A percentile compares a stretch with the other conserved stretches of the same genome.
Conservation (phyloP, 495 filamentous ascomycete genomes). For the Margaritispora aquatica region DNA sequence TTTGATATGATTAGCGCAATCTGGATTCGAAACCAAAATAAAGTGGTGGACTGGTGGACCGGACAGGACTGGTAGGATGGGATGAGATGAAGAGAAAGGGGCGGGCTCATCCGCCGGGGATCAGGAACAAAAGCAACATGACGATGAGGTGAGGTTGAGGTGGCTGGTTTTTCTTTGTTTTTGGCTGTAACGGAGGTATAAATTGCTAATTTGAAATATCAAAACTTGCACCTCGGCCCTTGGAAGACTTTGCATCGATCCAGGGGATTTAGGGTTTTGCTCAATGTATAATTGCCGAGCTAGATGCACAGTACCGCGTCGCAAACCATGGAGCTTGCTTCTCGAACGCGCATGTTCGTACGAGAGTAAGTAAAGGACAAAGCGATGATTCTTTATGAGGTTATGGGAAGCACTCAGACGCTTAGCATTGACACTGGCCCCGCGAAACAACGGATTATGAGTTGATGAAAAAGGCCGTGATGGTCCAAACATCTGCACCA, state of each 20-base stretch:
- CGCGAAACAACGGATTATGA: not conserved
- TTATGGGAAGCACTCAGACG: too few relatives aligned
- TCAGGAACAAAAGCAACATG: not conserved
- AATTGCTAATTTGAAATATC: not conserved
- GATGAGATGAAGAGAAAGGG: conserved; percentile 1
- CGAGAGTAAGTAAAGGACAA: not conserved
- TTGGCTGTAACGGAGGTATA: not conserved
- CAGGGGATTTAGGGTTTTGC: not conserved
- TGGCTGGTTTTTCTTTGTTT: not conserved
- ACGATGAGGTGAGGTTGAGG: not conserved
- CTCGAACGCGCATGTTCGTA: not conserved
- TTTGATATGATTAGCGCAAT: not conserved
- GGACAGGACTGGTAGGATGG: too few relatives aligned
- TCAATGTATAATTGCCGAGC: not conserved
- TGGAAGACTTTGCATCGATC: not conserved
- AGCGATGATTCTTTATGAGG: not conserved
- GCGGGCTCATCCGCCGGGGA: conserved; percentile 4
- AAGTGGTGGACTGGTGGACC: not conserved
- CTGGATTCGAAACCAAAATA: not conserved
- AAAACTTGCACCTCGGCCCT: not conserved
- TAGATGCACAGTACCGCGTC: not conserved
- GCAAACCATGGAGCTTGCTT: not conserved
- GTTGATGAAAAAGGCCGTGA: not conserved
- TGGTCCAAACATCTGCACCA: conserved; percentile 7
- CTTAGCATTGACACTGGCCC: not conserved